Evolutionary conservation across 306 rosid genomes (phyloP).

Genomic region (Medicago arabica): DNA sequence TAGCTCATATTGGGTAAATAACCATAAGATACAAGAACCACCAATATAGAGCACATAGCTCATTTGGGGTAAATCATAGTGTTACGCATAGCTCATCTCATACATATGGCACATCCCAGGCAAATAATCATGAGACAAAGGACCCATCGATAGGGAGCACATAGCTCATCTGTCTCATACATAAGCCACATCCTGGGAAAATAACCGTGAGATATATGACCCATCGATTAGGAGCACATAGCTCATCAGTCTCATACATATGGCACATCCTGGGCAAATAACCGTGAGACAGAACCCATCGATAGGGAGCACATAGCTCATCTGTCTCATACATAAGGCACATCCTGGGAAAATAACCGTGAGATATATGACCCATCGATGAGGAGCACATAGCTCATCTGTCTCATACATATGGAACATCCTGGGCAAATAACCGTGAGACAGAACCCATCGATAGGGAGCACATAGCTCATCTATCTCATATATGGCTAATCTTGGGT

Average conservation of each 20-base stretch:
- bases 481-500: background rate
- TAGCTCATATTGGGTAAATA: slow-evolving; percentile 13
- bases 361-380: background rate
- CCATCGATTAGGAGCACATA: background rate
- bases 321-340: background rate
- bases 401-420: background rate
- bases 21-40: background rate
- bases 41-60: background rate
- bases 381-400: background rate
- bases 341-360: background rate
- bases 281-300: background rate
- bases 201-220: background rate
- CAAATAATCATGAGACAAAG: background rate
- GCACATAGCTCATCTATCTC: background rate
- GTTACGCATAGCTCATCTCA: background rate
- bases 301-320: background rate
- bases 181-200: background rate
- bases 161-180: background rate
- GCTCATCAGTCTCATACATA: background rate
- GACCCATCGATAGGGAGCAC: background rate
- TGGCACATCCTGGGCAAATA: background rate
- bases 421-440: background rate
- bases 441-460: background rate
- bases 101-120: background rate
- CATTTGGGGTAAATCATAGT: background rate